phyloP scores from a whole-genome alignment of 75 land plant species.

The Larix kaempferi region DNA sequence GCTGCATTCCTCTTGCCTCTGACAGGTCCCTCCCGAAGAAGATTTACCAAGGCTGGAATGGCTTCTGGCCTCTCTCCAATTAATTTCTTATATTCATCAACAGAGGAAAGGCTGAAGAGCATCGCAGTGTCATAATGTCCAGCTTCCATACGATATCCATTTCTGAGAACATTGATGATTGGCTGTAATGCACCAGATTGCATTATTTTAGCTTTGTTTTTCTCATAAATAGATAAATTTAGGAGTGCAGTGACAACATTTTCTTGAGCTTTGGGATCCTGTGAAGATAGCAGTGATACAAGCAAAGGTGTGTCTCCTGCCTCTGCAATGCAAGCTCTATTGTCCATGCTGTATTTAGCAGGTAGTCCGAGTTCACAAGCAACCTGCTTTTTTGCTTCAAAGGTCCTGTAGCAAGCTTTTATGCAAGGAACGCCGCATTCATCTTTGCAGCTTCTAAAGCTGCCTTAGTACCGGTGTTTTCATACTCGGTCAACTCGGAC shows the following conservation, averaged over 20 bases:
- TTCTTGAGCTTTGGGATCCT: slow-evolving; percentile 57
- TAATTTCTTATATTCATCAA: slow-evolving; percentile 52
- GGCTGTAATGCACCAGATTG: background rate
- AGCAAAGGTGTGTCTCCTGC: slow-evolving; percentile 79
- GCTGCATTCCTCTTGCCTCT: slow-evolving; percentile 68
- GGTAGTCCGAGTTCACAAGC: slow-evolving; percentile 69
- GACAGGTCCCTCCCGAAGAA: slow-evolving; percentile 46
- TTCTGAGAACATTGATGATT: background rate
- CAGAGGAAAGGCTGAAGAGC: slow-evolving; percentile 52
- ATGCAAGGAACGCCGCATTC: no score
- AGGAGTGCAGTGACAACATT: slow-evolving; percentile 73
- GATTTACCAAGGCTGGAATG: slow-evolving; percentile 44
- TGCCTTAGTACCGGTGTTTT: no score
- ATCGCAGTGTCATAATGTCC: background rate
- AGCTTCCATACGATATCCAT: background rate
- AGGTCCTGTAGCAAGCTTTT: no score
- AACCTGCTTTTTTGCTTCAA: slow-evolving; percentile 34
- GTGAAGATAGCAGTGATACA: slow-evolving; percentile 42
- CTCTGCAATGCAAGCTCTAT: slow-evolving; percentile 62
- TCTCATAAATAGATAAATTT: slow-evolving; percentile 66
- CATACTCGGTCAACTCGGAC: no score
- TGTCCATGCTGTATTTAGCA: slow-evolving; percentile 67
- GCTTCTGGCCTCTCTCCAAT: slow-evolving; percentile 46
- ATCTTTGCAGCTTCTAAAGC: no score
- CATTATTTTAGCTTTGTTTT: slow-evolving; percentile 35